phyloP scores from a whole-genome alignment of 2,329 filamentous ascomycete genomes.

The Coniochaeta prunicola region DNA sequence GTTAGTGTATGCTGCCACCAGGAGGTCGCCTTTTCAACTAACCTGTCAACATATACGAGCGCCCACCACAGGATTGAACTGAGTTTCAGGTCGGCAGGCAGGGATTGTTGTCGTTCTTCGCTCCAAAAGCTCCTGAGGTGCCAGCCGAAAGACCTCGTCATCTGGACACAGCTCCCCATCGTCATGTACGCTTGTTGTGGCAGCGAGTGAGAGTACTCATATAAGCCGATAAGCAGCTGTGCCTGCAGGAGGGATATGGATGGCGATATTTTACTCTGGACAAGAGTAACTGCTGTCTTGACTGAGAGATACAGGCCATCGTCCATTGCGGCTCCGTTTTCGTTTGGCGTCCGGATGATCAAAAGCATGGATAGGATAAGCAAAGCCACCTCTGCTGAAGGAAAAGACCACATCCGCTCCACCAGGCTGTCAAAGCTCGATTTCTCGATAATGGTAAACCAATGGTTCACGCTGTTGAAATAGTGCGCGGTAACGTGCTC shows the following conservation, averaged over 20 bases:
- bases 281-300: constrained; percentile 17
- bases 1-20: not conserved
- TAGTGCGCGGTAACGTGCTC: constrained; percentile 16
- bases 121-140: constrained; percentile 16
- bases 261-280: constrained; percentile 16
- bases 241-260: constrained; percentile 18
- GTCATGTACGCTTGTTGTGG: constrained; percentile 21
- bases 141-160: constrained; percentile 19
- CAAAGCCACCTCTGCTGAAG: constrained; percentile 17
- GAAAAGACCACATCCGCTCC: constrained; percentile 16
- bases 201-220: constrained; percentile 20
- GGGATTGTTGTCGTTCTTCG: constrained; percentile 10
- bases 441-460: constrained; percentile 20
- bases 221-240: constrained; percentile 19
- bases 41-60: constrained; percentile 21
- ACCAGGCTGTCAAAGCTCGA: constrained; percentile 14
- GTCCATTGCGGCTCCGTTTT: constrained; percentile 13
- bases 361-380: constrained; percentile 20
- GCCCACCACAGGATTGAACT: constrained; percentile 23
- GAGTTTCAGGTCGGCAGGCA: constrained; percentile 16
- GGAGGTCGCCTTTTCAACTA: constrained; percentile 1
- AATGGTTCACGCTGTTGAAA: constrained; percentile 18
- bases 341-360: constrained; percentile 13
- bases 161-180: constrained; percentile 18
- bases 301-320: constrained; percentile 17